A percentile compares a stretch with the other conserved stretches of the same genome.
Conservation (phyloP, 2,329 filamentous ascomycete species). For the Tolypocladium album region DNA sequence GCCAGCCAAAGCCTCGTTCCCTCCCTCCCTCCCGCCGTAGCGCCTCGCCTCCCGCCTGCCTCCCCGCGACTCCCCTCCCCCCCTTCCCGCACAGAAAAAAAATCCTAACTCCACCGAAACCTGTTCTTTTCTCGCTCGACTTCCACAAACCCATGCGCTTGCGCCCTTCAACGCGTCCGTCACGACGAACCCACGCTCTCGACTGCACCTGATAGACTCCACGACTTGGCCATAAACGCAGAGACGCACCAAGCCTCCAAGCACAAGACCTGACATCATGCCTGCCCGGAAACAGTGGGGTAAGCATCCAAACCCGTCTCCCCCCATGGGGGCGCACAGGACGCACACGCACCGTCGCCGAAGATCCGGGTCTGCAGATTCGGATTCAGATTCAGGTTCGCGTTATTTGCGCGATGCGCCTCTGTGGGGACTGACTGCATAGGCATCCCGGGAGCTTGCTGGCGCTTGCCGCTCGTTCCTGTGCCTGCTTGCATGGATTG, state of each 20-base stretch:
- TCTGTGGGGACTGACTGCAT: slow-evolving; percentile 1
- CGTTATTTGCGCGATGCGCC: not conserved
- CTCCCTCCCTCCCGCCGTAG: not conserved
- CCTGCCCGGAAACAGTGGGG: slow-evolving; percentile 32
- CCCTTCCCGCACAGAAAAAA: not conserved
- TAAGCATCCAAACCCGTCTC: slow-evolving; percentile 14
- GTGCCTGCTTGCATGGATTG: slow-evolving; percentile 1
- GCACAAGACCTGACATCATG: slow-evolving; percentile 24
- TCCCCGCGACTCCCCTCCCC: not conserved
- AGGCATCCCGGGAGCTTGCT: not conserved
- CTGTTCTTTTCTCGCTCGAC: not conserved
- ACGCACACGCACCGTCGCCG: not conserved
- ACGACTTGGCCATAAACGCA: not conserved
- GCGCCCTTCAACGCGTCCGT: not conserved
- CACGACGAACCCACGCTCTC: not conserved
- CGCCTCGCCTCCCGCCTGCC: not conserved
- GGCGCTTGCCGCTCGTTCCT: not conserved
- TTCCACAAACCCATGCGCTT: not conserved
- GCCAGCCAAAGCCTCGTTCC: not conserved
- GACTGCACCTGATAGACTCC: not conserved
- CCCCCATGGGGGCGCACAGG: not conserved
- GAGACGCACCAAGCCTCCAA: not conserved
- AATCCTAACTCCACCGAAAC: not conserved
- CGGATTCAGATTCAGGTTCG: not conserved
- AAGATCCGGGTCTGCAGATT: slow-evolving; percentile 1